Evolutionary conservation across 495 filamentous ascomycete genomes (phyloP), one percentile per base, ranked within the genome.

Genomic region (Penicillium paxilli): DNA sequence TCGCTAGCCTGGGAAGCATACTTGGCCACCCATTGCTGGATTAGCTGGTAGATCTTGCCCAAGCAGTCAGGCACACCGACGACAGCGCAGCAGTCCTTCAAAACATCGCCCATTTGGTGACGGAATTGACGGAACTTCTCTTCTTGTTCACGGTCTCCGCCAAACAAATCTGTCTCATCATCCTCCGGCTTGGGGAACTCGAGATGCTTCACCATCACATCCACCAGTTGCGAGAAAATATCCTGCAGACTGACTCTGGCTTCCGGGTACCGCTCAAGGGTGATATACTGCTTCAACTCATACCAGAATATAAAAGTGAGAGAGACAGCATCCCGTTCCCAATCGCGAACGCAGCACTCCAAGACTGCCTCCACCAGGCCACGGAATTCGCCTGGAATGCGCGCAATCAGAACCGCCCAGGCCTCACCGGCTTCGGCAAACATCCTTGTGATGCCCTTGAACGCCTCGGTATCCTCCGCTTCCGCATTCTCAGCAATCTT

Each of bases 231-330:
- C 5, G 89, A 86, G 70, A 89, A 98, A 42, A 96, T 77, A 52
- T 92, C 88, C 26, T 87, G 77, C 57, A 87, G 87, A 50, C 86
- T 77, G 48, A 87, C 61, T 24, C 92, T 83, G 14, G 92, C 88
- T 51, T 91, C 80, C n/a, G 85, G 87, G 64, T 96, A 98, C 53
- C 85, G 87, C 6, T 96, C 92, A 28, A 98, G 71, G 6, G 90
- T 89, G 26, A 98, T 78, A 64, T 96, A 96, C 73, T 96, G 91
- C 76, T 99, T 99, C 49, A 99, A 75, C 68, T 99, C 94, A 69
- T 95, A 98, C 94, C 94, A 99, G 75, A 98, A 98, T 47, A 85
- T 83, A 70, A 98, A 98, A 1, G 94, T 99, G 53, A 92, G 82
- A 23, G 89, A 86, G 47, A 98, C 87, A 8, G 90, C 91, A 47